Evolutionary conservation across 306 rosid genomes (phyloP).

Genomic region (Delonix regia): DNA sequence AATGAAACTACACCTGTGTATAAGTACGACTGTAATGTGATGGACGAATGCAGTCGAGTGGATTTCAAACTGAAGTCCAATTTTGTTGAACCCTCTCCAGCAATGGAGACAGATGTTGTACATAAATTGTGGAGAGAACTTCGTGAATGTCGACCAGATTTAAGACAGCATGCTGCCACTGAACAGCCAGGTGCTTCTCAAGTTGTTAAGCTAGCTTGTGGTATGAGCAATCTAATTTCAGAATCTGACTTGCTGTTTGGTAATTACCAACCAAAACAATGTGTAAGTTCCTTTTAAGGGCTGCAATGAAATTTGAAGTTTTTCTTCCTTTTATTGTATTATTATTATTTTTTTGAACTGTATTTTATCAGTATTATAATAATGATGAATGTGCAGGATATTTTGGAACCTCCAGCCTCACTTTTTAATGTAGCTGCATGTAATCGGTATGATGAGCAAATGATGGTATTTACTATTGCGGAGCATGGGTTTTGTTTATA

Average conservation of each 20-base stretch:
- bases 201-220: slow-evolving; percentile 61
- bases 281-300: slow-evolving; percentile 51
- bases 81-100: slow-evolving; percentile 42
- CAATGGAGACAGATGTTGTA: slow-evolving; percentile 43
- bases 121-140: slow-evolving; percentile 71
- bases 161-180: slow-evolving; percentile 51
- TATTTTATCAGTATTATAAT: slow-evolving; percentile 30
- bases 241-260: slow-evolving; percentile 67
- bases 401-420: slow-evolving; percentile 51
- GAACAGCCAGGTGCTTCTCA: slow-evolving; percentile 53
- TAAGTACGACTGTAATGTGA: too few relatives aligned
- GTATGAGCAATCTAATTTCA: slow-evolving; percentile 70
- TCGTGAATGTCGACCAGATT: slow-evolving; percentile 50
- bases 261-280: slow-evolving; percentile 47
- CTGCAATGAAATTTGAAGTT: slow-evolving; percentile 10
- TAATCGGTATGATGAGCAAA: slow-evolving; percentile 61
- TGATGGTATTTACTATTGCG: slow-evolving; percentile 69
- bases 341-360: too few relatives aligned
- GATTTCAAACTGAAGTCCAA: slow-evolving; percentile 42
- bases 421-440: slow-evolving; percentile 56
- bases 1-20: slow-evolving; percentile 43
- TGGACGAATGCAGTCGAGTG: slow-evolving; percentile 68
- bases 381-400: slow-evolving; percentile 60
- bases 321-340: slow-evolving; percentile 11
- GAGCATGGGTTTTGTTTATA: slow-evolving; percentile 81